Evolutionary conservation across 257 asterid species (phyloP).

Genomic region (Cinchona pubescens): DNA sequence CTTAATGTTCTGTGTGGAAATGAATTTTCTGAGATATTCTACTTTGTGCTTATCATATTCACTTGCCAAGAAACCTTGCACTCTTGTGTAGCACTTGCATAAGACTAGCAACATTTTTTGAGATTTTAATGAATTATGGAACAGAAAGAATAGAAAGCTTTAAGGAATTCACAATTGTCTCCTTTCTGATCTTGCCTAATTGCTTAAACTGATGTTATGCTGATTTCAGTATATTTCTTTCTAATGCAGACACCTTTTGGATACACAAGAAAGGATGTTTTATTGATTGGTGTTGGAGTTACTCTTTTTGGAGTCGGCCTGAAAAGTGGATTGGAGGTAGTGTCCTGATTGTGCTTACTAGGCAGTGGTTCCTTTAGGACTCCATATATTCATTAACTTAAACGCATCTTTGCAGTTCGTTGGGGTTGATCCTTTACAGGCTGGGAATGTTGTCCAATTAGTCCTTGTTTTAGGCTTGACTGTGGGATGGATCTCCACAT

Average conservation of each 20-base stretch:
- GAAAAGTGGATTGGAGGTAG: slow-evolving; percentile 88
- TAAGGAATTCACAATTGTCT: neutral
- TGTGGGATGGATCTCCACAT: slow-evolving; percentile 92
- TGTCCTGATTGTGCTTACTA: neutral
- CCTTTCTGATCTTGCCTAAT: neutral
- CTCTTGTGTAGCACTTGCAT: neutral
- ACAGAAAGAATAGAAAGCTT: neutral
- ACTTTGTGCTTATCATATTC: neutral
- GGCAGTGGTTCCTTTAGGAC: neutral
- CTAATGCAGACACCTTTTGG: slow-evolving; percentile 77
- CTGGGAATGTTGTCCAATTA: slow-evolving; percentile 91
- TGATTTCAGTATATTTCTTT: neutral
- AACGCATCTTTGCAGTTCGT: slow-evolving; percentile 51
- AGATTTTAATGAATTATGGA: neutral
- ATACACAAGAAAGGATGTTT: slow-evolving; percentile 89
- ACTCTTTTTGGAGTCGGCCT: slow-evolving; percentile 65
- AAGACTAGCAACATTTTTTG: neutral
- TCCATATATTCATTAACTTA: neutral
- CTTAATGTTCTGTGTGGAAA: neutral
- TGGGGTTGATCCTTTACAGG: slow-evolving; percentile 87
- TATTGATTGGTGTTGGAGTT: slow-evolving; percentile 78
- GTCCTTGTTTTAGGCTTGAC: slow-evolving; percentile 89
- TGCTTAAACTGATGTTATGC: slow-evolving; percentile 5
- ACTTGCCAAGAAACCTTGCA: neutral
- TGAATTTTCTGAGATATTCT: neutral